Base-by-base conservation (phyloP, 345 rosid genomes). In the Rhodamnia rubescens region DNA sequence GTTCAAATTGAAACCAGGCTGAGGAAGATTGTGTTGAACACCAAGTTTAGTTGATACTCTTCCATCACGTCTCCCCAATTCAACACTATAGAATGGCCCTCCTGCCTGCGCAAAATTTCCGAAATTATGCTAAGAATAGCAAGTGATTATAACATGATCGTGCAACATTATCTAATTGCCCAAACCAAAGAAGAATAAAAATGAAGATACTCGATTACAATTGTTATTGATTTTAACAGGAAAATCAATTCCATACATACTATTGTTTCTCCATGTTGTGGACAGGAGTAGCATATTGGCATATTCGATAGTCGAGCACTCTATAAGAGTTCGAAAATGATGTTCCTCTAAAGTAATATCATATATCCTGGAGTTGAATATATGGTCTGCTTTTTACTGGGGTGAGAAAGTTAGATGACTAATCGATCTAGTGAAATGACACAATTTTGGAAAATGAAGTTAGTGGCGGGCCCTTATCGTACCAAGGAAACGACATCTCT, bases 31-130 rank as follows among this genome's bases (percentile, higher is more conserved):
- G 53, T 49, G 84, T 69, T 94, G 92, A 64, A 95, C 98, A 57
- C 98, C 92, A 14, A 93, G 91, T 51, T n/a, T 86, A 0, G 96
- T 93, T 12, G 99, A 95, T 78, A 92, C 75, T 82, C 93, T 89
- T 1, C 99, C 98, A 84, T 95, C 98, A 11, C 90, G 88, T 83
- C 99, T 92, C 61, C 99, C 99, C 84, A 96, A 86, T 85, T 96
- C 98, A 29, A 95, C 99, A 20, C 58, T 44, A 86, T 96, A 96
- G 83, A 53, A 91, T 5, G 99, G 97, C 47, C 99, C 99, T 26
- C 98, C 98, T 7, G 96, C 82, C 99, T 96, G 89, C 90, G 91
- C 58, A 47, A 55, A 49, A 56, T 24, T 27, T 59, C 8, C 53
- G 32, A 8, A 50, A 75, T 47, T 42, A 21, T 55, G n/a, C 52